phyloP scores from a whole-genome alignment of 148 eudicot genomes.

The Camellia granthamiana region DNA sequence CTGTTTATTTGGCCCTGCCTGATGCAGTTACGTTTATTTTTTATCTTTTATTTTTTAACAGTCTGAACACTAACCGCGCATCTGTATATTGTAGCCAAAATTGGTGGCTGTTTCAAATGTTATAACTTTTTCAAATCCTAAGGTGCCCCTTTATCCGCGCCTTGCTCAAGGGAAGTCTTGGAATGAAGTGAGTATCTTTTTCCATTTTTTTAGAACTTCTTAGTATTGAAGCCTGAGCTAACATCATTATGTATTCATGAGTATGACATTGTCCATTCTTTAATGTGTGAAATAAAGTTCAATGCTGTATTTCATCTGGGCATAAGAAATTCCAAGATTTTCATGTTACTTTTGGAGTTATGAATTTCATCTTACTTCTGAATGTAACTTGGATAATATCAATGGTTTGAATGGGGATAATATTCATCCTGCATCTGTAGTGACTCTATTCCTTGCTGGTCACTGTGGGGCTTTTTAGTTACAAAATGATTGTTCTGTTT shows the following conservation, averaged over 20 bases:
- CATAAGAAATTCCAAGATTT: not conserved
- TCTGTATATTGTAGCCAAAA: slow-evolving; percentile 51
- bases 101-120: slow-evolving; percentile 53
- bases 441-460: not conserved
- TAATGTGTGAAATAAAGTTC: not conserved
- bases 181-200: slow-evolving; percentile 36
- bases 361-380: not conserved
- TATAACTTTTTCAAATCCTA: slow-evolving; percentile 66
- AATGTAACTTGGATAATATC: too few species aligned
- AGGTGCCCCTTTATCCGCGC: slow-evolving; percentile 67
- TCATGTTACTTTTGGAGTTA: not conserved
- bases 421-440: not conserved
- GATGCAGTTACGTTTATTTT: not conserved
- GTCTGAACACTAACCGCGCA: not conserved
- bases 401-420: too few species aligned
- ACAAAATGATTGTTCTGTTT: not conserved
- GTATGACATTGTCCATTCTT: too few species aligned
- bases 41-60: not conserved
- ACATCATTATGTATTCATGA: not conserved
- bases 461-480: not conserved
- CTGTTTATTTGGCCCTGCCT: not conserved
- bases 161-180: slow-evolving; percentile 50
- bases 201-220: not conserved
- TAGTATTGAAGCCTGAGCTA: not conserved
- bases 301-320: not conserved